Base-by-base conservation (phyloP, 108 stramenopile genomes). In the Cyclotella atomus region DNA sequence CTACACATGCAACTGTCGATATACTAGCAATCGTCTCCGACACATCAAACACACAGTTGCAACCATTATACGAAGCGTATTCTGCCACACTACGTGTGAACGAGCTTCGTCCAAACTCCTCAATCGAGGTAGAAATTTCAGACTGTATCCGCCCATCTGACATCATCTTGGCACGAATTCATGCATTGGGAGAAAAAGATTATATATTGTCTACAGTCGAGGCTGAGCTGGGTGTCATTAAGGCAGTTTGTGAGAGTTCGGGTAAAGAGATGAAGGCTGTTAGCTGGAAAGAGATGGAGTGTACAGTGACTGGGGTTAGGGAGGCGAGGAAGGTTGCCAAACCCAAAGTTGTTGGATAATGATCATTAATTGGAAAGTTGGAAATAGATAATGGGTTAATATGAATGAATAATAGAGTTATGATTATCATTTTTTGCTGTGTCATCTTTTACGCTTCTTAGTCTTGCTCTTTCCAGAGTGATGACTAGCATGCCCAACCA, bases 261-360 rank as follows among this genome's bases (percentile, higher is more conserved):
- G 85, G 89, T 2, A 49, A 53, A 24, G 69, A 75, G 38, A 92
- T 97, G 95, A 81, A 81, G 32, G 94, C 97, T 8, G 68, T 89
- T 0, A 91, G 82, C 67, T 97, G 95, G 96, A 94, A 97, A 77
- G 93, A 96, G 77, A 97, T 97, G 96, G 72, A 89, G 70, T 96
- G 95, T 79, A 92, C 92, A 0, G 69, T 73, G 21, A 96, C 90
- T 3, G 77, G 83, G 16, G 77, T 79, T 32, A 85, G 76, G 52
- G 97, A 97, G 85, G 68, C 77, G 7, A 70, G 97, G 69, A 97
- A 97, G 67, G 89, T 89, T 59, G 97, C 97, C 36, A 96, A 94
- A 76, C 95, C 97, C 52, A 81, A 81, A 47, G 49, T 47, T 43
- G 36, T 70, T 17, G 36, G 36, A 41, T 41, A 12, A 41, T 41